Percentiles rank a stretch among this genome's conserved stretches.
These are phyloP conservation scores for Leccinum fibrillosum DNA, from an alignment of 768 basidiomycete genomes.

Conservation along the genomic window DNA sequence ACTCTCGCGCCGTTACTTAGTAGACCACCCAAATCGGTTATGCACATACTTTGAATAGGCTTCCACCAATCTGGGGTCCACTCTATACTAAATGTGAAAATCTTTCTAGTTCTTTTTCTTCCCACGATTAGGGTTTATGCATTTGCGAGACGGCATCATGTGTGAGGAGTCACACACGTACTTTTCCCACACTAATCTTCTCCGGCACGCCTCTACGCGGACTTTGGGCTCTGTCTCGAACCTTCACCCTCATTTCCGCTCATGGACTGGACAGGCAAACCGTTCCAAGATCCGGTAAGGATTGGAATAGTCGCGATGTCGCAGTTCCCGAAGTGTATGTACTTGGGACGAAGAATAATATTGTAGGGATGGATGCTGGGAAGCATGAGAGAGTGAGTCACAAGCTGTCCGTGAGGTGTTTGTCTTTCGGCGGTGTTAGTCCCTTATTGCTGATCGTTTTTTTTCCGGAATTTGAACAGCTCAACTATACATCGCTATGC, in stretches of 20 bases:
- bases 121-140: no score
- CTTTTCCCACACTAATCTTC: conserved; percentile 24
- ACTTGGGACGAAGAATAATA: conserved; percentile 49
- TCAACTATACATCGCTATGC: conserved; percentile 56
- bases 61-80: no score
- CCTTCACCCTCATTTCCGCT: conserved; percentile 33
- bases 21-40: no score
- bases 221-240: conserved; percentile 8
- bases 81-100: no score
- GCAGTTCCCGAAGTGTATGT: conserved; percentile 43
- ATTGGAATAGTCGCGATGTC: conserved; percentile 38
- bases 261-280: conserved; percentile 34
- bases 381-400: conserved; percentile 42
- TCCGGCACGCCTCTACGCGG: conserved; percentile 15
- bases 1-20: no score
- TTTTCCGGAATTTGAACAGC: conserved; percentile 23
- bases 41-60: no score
- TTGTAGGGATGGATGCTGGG: conserved; percentile 39
- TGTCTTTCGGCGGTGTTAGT: background rate
- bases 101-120: no score
- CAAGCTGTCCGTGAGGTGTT: background rate
- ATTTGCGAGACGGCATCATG: no score
- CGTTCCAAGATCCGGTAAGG: conserved; percentile 34
- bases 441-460: background rate
- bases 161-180: conserved; percentile 26